A percentile compares a stretch with the other conserved stretches of the same genome.
Evolutionary conservation across 305 asterid genomes (phyloP).

Genomic region (Euphrasia arctica): DNA sequence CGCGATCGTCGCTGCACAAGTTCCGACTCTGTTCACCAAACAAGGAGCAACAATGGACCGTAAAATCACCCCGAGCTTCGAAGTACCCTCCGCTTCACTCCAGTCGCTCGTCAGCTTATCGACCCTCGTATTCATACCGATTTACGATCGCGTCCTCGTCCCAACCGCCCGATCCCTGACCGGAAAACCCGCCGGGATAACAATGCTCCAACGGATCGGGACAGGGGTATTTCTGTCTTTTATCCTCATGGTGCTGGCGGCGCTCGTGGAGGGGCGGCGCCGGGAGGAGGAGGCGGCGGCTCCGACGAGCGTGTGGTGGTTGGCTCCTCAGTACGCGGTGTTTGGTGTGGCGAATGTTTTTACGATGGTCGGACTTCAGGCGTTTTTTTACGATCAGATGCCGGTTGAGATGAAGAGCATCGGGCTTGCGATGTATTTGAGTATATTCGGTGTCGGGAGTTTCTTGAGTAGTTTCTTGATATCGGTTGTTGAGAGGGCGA

Average conservation of each 20-base stretch:
- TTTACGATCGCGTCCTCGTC: conserved; percentile 36
- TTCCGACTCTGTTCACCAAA: conserved; percentile 42
- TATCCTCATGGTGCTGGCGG: conserved; percentile 36
- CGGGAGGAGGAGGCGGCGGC: not conserved
- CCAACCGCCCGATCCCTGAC: conserved; percentile 39
- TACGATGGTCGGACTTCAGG: conserved; percentile 45
- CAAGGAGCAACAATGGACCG: conserved; percentile 56
- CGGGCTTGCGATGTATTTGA: conserved; percentile 39
- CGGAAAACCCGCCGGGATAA: conserved; percentile 35
- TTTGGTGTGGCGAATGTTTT: conserved; percentile 42
- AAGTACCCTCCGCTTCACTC: conserved; percentile 37
- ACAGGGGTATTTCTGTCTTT: conserved; percentile 35
- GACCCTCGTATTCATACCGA: conserved; percentile 23
- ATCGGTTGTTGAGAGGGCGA: conserved; percentile 31
- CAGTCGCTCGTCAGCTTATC: conserved; percentile 17
- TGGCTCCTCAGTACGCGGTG: conserved; percentile 45
- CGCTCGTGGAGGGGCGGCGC: conserved; percentile 15
- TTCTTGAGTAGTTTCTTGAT: conserved; percentile 44
- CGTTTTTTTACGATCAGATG: conserved; percentile 49
- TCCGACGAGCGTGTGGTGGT: conserved; percentile 54
- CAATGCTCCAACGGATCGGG: conserved; percentile 50
- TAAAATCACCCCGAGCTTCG: conserved; percentile 22
- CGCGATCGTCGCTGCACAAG: conserved; percentile 30
- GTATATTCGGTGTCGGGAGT: conserved; percentile 44
- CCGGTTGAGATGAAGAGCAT: conserved; percentile 40